A percentile compares a stretch with the other conserved stretches of the same genome.
These are phyloP conservation scores for Begonia fuchsioides DNA, from an alignment of 306 rosid genomes.

Conservation along the genomic window DNA sequence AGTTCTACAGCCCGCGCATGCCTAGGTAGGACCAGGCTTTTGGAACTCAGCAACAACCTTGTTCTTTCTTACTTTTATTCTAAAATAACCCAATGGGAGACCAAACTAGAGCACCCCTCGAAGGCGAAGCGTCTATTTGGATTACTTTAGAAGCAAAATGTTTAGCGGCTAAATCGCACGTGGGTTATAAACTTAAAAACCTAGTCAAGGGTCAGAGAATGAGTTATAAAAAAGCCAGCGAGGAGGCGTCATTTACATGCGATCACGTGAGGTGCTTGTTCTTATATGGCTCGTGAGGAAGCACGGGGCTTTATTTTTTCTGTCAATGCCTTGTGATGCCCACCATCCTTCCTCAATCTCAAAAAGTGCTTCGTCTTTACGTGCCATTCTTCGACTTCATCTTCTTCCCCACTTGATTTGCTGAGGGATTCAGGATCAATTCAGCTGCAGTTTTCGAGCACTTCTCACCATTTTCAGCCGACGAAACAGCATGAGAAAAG, in stretches of 20 bases:
- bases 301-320: not conserved
- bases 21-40: too few species aligned
- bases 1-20: too few species aligned
- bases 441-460: not conserved
- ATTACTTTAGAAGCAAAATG: too few species aligned
- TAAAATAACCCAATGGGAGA: too few species aligned
- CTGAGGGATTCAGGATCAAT: not conserved
- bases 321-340: constrained; percentile 37
- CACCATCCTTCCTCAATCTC: not conserved
- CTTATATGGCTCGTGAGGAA: constrained; percentile 11
- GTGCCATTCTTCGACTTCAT: not conserved
- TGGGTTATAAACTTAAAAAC: too few species aligned
- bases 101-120: too few species aligned
- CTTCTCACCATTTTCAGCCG: constrained; percentile 1
- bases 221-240: not conserved
- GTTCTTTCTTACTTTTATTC: too few species aligned
- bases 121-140: too few species aligned
- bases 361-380: not conserved
- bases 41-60: too few species aligned
- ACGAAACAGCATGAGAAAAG: constrained; percentile 16
- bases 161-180: too few species aligned
- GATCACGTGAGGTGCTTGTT: constrained; percentile 12
- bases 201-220: too few species aligned
- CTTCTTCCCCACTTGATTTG: not conserved
- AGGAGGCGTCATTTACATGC: too few species aligned